Evolutionary conservation across 2,329 filamentous ascomycete genomes (phyloP), one percentile per base, ranked within the genome.

Genomic region (Cucurbitaria berberidis): DNA sequence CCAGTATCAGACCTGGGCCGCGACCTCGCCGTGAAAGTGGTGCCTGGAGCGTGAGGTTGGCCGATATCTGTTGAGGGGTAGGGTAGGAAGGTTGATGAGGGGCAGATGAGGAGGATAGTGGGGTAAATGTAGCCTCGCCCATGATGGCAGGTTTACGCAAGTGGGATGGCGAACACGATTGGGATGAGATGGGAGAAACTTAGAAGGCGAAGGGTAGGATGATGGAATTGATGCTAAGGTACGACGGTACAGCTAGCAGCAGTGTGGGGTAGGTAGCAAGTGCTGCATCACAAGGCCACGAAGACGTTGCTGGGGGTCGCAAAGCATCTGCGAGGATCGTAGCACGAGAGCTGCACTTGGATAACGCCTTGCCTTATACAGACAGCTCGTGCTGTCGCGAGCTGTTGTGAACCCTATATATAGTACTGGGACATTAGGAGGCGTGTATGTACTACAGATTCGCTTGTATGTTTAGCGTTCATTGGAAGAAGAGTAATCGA

Each of bases 1-100:
- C 57, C 11, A 83, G 59, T 6, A 84, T 67, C 1, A 84, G 61
- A 0, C 80, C 80, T 0, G 81, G 81, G 0, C 82, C 81, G 32
- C 66, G 67, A 7, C 80, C 80, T 43, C 75, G 73, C 27, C 80
- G 77, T n/a, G 81, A 81, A 5, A 83, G 74, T 21, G 81, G 81
- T 18, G 76, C 72, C 40, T 80, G 76, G 3, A 80, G 59, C 2
- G 63, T 73, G 5, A 77, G 46, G 36, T 70, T 57, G 13, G 67
- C 48, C 22, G 69, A 67, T 24, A 73, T 57, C 16, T 59, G 19
- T 29, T 60, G 50, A 2, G 66, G 54, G 44, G 55, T 48, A 11
- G 64, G 62, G 27, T 62, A 61, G 11, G 62, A 61, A 15, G 59
- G 36, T 22, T 39, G 36, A 11, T 22, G 52, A 19, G 58, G 57